Percentiles rank a stretch among this genome's conserved stretches.
Conservation (phyloP, 1,284 basidiomycete species). For the Binderoboletus segoi region DNA sequence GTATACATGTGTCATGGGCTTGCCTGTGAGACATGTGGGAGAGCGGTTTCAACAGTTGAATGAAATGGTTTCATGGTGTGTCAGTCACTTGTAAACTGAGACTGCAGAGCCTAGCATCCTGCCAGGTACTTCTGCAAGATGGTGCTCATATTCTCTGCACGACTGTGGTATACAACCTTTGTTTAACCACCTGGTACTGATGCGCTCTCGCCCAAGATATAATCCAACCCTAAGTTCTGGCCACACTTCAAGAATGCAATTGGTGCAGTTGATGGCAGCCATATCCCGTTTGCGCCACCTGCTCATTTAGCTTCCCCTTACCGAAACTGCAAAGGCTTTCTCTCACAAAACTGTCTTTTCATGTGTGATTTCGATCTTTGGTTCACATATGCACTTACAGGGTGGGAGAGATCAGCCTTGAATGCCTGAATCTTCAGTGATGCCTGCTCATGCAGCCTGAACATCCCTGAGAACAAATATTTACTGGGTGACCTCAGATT, state of each 20-base stretch:
- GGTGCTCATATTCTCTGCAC: not conserved
- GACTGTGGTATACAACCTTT: not conserved
- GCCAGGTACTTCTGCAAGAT: conserved; percentile 1
- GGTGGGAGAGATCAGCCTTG: conserved; percentile 13
- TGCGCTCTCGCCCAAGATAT: not conserved
- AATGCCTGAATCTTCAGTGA: conserved; percentile 10
- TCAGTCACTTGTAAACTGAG: too few species aligned
- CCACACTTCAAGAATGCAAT: conserved; percentile 7
- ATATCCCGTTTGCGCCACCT: not conserved
- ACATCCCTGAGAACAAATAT: conserved; percentile 13
- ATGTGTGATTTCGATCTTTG: conserved; percentile 16
- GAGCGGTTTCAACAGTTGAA: too few species aligned
- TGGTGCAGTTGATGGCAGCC: conserved; percentile 2
- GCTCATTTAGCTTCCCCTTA: not conserved
- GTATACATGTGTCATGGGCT: too few species aligned
- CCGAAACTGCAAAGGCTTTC: conserved; percentile 26
- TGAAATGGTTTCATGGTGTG: too few species aligned
- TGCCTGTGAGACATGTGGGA: too few species aligned
- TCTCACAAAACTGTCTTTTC: conserved; percentile 31
- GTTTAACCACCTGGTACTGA: not conserved
- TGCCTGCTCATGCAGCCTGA: not conserved
- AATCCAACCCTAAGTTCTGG: not conserved
- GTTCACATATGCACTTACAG: conserved; percentile 5
- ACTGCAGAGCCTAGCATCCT: too few species aligned
- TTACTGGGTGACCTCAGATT: conserved; percentile 17